phyloP scores from a whole-genome alignment of 2,329 filamentous ascomycete genomes.

The Exophiala bonariae region DNA sequence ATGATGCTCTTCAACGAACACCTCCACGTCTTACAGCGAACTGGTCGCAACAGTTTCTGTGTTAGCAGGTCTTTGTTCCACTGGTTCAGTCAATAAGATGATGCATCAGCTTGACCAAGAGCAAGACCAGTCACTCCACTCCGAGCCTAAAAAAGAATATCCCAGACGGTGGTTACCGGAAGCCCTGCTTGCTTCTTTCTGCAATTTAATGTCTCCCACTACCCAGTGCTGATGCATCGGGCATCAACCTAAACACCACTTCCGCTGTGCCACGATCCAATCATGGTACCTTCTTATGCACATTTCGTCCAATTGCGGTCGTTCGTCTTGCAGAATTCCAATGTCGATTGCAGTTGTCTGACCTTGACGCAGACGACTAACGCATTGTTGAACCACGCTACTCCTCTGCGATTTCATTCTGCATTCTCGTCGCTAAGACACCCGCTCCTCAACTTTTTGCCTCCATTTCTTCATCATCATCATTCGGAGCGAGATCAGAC shows the following conservation, averaged over 20 bases:
- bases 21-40: slow-evolving; percentile 18
- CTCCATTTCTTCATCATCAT: slow-evolving; percentile 1
- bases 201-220: slow-evolving; percentile 6
- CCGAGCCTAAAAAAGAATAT: slow-evolving; percentile 3
- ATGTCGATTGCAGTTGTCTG: slow-evolving; percentile 21
- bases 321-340: slow-evolving; percentile 16
- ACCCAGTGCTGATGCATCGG: slow-evolving; percentile 18
- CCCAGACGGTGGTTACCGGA: not conserved
- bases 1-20: slow-evolving; percentile 16
- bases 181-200: slow-evolving; percentile 5
- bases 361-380: slow-evolving; percentile 16
- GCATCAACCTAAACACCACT: slow-evolving; percentile 20
- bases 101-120: too few relatives aligned
- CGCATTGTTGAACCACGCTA: slow-evolving; percentile 10
- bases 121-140: slow-evolving; percentile 4
- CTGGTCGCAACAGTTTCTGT: slow-evolving; percentile 10
- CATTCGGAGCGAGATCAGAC: slow-evolving; percentile 1
- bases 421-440: slow-evolving; percentile 8
- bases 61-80: too few relatives aligned
- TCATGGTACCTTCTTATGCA: slow-evolving; percentile 11
- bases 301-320: slow-evolving; percentile 18
- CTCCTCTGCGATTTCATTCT: slow-evolving; percentile 11
- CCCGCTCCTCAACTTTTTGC: slow-evolving; percentile 1
- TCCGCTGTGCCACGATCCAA: slow-evolving; percentile 20
- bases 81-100: too few relatives aligned